phyloP scores from a whole-genome alignment of 2,329 filamentous ascomycete genomes.

The Macrophomina phaseolina region DNA sequence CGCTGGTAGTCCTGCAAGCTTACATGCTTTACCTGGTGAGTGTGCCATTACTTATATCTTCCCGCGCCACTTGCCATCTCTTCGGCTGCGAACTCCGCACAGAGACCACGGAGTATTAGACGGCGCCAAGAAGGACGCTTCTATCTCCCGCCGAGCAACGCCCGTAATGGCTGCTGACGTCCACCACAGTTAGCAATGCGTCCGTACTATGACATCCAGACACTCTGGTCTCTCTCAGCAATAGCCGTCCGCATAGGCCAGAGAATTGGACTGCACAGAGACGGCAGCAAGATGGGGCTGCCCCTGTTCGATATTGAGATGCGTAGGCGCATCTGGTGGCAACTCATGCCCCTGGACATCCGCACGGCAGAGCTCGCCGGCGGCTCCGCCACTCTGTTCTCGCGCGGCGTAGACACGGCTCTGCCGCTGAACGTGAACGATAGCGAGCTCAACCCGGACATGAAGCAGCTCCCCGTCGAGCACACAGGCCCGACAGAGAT shows the following conservation, averaged over 20 bases:
- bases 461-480: slow-evolving; percentile 51
- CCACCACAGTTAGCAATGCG: slow-evolving; percentile 49
- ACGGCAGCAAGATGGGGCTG: slow-evolving; percentile 59
- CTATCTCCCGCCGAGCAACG: too few relatives aligned
- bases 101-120: not conserved
- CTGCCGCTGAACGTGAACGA: slow-evolving; percentile 63
- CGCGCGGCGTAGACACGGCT: slow-evolving; percentile 50
- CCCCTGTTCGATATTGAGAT: slow-evolving; percentile 65
- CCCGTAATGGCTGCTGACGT: not conserved
- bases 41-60: not conserved
- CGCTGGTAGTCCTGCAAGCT: slow-evolving; percentile 70
- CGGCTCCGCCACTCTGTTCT: slow-evolving; percentile 49
- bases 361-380: slow-evolving; percentile 62
- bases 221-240: slow-evolving; percentile 69
- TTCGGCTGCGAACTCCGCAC: too few relatives aligned
- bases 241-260: slow-evolving; percentile 66
- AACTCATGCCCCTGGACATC: slow-evolving; percentile 66
- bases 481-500: slow-evolving; percentile 55
- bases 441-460: slow-evolving; percentile 50
- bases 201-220: slow-evolving; percentile 54
- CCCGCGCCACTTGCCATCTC: too few relatives aligned
- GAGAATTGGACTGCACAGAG: slow-evolving; percentile 66
- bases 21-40: slow-evolving; percentile 70
- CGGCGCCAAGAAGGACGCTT: not conserved
- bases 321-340: slow-evolving; percentile 66